phyloP scores from a whole-genome alignment of 108 stramenopile genomes.

The Fragilaria radians region DNA sequence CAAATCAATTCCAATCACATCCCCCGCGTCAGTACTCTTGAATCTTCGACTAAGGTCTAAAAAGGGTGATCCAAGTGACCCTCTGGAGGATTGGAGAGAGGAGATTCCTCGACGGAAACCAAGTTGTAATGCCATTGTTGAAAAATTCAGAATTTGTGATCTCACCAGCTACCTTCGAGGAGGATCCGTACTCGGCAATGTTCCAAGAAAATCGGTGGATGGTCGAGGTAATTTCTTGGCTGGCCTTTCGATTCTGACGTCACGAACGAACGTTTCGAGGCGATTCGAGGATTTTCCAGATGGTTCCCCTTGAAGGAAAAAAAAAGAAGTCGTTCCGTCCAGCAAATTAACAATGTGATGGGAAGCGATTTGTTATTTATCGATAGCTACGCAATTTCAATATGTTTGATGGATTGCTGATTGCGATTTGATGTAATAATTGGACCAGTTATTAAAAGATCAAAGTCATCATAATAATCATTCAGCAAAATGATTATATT shows the following conservation, averaged over 20 bases:
- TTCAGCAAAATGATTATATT: too few relatives aligned
- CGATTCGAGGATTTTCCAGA: too few relatives aligned
- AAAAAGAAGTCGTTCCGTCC: too few relatives aligned
- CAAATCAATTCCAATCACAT: conserved; percentile 99
- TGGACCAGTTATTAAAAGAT: too few relatives aligned
- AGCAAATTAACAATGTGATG: too few relatives aligned
- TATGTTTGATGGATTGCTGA: too few relatives aligned
- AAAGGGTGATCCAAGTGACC: background rate
- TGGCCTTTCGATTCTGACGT: background rate
- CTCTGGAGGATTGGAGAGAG: background rate
- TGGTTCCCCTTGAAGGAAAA: too few relatives aligned
- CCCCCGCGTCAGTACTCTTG: conserved; percentile 53
- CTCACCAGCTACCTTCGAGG: background rate
- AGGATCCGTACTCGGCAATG: too few relatives aligned
- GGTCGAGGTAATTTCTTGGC: background rate
- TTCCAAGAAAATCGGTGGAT: conserved; percentile 2
- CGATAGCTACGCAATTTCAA: too few relatives aligned
- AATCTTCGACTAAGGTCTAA: background rate
- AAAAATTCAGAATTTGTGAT: background rate
- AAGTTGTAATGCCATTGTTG: background rate
- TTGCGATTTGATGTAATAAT: too few relatives aligned
- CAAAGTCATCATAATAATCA: too few relatives aligned
- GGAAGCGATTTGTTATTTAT: too few relatives aligned
- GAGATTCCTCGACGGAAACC: background rate
- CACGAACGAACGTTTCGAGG: background rate